phyloP scores from a whole-genome alignment of 1,139 yeast species.

The Debaryomyces udenii region DNA sequence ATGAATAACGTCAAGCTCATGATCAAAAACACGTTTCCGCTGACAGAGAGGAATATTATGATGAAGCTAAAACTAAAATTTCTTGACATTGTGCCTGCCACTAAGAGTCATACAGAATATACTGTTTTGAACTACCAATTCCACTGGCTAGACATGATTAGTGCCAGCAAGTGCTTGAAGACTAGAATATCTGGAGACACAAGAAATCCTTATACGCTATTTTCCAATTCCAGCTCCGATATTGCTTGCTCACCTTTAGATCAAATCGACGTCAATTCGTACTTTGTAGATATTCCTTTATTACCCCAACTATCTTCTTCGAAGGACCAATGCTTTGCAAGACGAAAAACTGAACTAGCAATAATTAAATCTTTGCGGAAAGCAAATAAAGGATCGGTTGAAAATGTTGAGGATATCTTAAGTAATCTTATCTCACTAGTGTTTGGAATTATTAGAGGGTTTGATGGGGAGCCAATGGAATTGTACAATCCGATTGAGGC shows the following conservation, averaged over 20 bases:
- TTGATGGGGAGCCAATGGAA: conserved; percentile 3
- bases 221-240: conserved; percentile 2
- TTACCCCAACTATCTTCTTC: conserved; percentile 32
- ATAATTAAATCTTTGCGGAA: conserved; percentile 24
- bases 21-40: conserved; percentile 21
- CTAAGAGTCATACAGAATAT: not conserved
- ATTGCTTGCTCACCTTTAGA: conserved; percentile 4
- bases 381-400: conserved; percentile 5
- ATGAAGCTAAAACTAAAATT: conserved; percentile 19
- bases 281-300: conserved; percentile 26
- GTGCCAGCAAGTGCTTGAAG: not conserved
- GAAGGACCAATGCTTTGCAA: conserved; percentile 33
- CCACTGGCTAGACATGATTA: conserved; percentile 17
- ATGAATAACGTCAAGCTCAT: conserved; percentile 11
- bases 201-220: conserved; percentile 2
- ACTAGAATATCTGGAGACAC: not conserved
- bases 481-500: conserved; percentile 13
- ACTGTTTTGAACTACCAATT: conserved; percentile 17
- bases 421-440: conserved; percentile 16
- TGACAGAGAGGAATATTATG: conserved; percentile 20
- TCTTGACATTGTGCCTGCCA: not conserved
- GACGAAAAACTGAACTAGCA: conserved; percentile 36
- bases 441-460: conserved; percentile 11
- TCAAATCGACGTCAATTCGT: conserved; percentile 8
- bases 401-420: conserved; percentile 11